phyloP scores from a whole-genome alignment of 257 asterid genomes.

The Parsonsia alboflavescens region DNA sequence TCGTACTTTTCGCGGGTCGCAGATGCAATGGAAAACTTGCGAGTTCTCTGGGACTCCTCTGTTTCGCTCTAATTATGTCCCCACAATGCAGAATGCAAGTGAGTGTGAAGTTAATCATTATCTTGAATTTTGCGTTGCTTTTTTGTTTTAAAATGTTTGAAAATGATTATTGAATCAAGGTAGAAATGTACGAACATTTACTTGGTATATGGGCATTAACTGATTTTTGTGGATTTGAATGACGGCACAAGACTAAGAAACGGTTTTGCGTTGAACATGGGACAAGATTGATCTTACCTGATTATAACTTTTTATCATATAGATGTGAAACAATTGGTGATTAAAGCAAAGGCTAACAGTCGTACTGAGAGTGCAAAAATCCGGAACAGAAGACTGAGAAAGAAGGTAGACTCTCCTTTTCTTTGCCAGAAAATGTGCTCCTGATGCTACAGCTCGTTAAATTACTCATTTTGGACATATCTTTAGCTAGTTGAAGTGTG shows the following conservation, averaged over 20 bases:
- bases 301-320: constrained; percentile 17
- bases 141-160: not conserved
- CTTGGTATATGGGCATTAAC: not conserved
- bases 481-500: not conserved
- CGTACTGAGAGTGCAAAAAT: constrained; percentile 64
- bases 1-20: constrained; percentile 15
- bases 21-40: constrained; percentile 35
- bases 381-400: constrained; percentile 51
- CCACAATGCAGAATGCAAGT: constrained; percentile 33
- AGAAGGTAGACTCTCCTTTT: constrained; percentile 41
- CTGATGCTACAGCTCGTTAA: not conserved
- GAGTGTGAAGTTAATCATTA: constrained; percentile 20
- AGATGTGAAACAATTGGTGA: constrained; percentile 45
- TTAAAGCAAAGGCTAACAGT: constrained; percentile 51
- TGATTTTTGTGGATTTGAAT: not conserved
- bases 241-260: not conserved
- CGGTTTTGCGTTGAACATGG: not conserved
- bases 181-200: not conserved
- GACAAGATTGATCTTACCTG: constrained; percentile 2
- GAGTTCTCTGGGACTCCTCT: constrained; percentile 44
- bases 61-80: constrained; percentile 17
- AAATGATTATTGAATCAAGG: not conserved
- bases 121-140: not conserved
- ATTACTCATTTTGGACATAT: not conserved
- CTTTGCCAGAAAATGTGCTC: not conserved